These are phyloP conservation scores for Apiotrichum mycotoxinovorans DNA, from an alignment of 1,284 basidiomycete genomes.

Conservation along the genomic window DNA sequence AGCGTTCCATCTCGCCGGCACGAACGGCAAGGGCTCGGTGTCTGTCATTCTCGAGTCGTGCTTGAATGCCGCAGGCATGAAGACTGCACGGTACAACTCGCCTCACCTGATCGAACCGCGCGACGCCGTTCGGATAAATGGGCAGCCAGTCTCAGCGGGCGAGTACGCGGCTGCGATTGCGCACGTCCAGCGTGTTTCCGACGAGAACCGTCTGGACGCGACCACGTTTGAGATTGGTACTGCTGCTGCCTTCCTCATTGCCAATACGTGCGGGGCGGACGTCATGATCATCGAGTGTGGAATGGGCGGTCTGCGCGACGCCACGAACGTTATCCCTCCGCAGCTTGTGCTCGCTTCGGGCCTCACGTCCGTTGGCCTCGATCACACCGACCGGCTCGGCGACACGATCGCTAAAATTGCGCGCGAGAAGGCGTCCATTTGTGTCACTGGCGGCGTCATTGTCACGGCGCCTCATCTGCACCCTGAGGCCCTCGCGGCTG, in stretches of 20 bases:
- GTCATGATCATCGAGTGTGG: conserved; percentile 89
- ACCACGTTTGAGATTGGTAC: conserved; percentile 83
- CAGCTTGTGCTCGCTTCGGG: conserved; percentile 70
- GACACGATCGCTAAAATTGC: conserved; percentile 71
- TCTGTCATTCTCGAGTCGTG: conserved; percentile 78
- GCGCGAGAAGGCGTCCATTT: conserved; percentile 78
- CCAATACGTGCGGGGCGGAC: conserved; percentile 67
- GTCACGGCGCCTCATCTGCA: conserved; percentile 69
- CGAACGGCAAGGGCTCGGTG: conserved; percentile 96
- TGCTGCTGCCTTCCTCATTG: conserved; percentile 67
- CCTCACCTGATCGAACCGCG: conserved; percentile 79
- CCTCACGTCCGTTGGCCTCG: conserved; percentile 81
- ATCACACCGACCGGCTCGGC: conserved; percentile 89
- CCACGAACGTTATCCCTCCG: conserved; percentile 82
- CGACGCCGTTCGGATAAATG: conserved; percentile 74
- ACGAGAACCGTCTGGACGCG: conserved; percentile 54
- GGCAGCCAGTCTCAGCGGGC: conserved; percentile 55
- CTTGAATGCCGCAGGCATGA: conserved; percentile 58
- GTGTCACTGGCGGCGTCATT: conserved; percentile 64
- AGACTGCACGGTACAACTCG: conserved; percentile 83
- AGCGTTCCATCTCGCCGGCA: conserved; percentile 88
- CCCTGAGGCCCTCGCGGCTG: conserved; percentile 54
- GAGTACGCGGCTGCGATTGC: conserved; percentile 57
- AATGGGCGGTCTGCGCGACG: conserved; percentile 87
- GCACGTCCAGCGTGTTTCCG: conserved; percentile 58